Percentiles rank a stretch among this genome's conserved stretches.
phyloP scores from a whole-genome alignment of 352 stramenopile genomes.

The Pythium pyrilobum region DNA sequence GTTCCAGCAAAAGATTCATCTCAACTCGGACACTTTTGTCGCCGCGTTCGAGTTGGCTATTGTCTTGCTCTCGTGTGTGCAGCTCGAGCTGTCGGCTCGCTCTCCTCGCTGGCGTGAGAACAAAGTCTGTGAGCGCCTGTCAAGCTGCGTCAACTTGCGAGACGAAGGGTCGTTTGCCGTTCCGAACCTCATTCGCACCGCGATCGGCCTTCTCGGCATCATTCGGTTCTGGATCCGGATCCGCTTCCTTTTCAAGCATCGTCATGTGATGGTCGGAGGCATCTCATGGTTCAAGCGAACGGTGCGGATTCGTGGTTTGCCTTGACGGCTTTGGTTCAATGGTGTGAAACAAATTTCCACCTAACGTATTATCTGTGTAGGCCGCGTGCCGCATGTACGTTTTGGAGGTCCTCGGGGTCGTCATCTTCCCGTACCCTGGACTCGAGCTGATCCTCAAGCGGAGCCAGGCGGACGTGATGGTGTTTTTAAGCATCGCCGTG shows the following conservation, averaged over 20 bases:
- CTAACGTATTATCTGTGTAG: not conserved
- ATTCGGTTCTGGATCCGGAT: constrained; percentile 22
- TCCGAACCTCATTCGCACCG: constrained; percentile 26
- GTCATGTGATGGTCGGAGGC: not conserved
- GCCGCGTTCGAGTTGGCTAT: constrained; percentile 37
- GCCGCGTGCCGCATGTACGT: constrained; percentile 10
- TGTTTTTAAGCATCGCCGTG: constrained; percentile 38
- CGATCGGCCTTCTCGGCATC: constrained; percentile 17
- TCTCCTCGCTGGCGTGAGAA: constrained; percentile 49
- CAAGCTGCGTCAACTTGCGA: constrained; percentile 29
- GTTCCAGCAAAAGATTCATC: constrained; percentile 36
- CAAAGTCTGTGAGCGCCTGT: constrained; percentile 22
- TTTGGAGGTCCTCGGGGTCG: constrained; percentile 30
- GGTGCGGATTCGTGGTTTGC: not conserved
- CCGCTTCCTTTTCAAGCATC: constrained; percentile 18
- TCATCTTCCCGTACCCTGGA: constrained; percentile 47
- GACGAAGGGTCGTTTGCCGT: constrained; percentile 33
- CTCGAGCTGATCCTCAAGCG: constrained; percentile 30
- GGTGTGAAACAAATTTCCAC: too few species aligned
- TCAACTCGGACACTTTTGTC: constrained; percentile 39
- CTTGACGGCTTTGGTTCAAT: not conserved
- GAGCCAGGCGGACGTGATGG: constrained; percentile 24
- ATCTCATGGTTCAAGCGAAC: constrained; percentile 12
- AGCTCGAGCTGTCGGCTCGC: constrained; percentile 32
- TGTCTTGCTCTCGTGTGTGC: constrained; percentile 32